Conservation (phyloP, 352 stramenopile species). For the Globisporangium heterothallicum region DNA sequence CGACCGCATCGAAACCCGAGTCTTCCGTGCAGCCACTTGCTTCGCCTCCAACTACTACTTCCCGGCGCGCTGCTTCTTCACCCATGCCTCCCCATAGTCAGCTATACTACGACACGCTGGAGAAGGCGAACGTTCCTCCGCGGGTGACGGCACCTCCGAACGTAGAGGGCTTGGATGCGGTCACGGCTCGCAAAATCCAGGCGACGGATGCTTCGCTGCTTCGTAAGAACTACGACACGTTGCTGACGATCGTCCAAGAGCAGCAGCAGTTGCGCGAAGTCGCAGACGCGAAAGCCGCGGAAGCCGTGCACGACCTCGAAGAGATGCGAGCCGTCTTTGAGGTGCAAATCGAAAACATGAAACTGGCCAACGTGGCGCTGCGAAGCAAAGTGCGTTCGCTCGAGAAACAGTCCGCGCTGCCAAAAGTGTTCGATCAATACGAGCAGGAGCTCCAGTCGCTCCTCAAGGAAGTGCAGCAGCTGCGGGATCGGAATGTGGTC, state of each 20-base stretch:
- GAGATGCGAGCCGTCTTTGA: conserved; percentile 50
- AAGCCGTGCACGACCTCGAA: conserved; percentile 45
- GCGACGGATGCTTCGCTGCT: conserved; percentile 55
- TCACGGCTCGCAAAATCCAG: conserved; percentile 45
- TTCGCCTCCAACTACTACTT: background rate
- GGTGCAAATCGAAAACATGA: conserved; percentile 75
- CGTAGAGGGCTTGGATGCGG: conserved; percentile 46
- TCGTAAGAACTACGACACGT: conserved; percentile 71
- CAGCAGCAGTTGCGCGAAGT: conserved; percentile 57
- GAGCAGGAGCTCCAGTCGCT: conserved; percentile 55
- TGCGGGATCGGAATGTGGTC: conserved; percentile 55
- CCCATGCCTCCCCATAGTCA: background rate
- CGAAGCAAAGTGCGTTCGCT: conserved; percentile 64
- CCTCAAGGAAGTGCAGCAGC: conserved; percentile 44
- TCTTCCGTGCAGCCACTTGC: background rate
- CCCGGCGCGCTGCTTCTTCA: too few relatives aligned
- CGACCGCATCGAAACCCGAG: background rate
- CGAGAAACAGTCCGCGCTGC: conserved; percentile 38
- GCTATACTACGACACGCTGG: conserved; percentile 3
- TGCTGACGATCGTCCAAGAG: conserved; percentile 72
- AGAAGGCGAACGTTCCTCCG: conserved; percentile 19
- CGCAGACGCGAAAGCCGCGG: conserved; percentile 34
- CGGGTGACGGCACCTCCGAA: conserved; percentile 34
- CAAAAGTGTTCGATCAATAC: conserved; percentile 68
- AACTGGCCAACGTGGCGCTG: conserved; percentile 52